These are phyloP conservation scores for Aspergillus incahuasiensis DNA, from an alignment of 495 filamentous ascomycete genomes.

Conservation along the genomic window DNA sequence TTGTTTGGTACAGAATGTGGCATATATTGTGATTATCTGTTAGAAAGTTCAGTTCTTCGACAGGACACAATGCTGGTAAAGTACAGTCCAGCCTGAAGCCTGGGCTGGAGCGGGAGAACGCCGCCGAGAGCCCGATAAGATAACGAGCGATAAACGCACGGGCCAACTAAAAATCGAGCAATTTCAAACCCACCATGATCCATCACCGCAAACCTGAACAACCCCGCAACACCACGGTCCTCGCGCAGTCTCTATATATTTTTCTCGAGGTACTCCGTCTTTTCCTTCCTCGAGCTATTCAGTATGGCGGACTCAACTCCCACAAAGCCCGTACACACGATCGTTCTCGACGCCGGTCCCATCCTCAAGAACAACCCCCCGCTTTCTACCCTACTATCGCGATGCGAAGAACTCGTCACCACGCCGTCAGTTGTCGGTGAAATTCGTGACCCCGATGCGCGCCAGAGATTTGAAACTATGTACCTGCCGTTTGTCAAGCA, in stretches of 20 bases:
- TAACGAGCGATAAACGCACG: constrained; percentile 20
- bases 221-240: constrained; percentile 6
- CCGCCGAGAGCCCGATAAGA: constrained; percentile 3
- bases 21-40: too few species aligned
- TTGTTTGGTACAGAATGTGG: too few species aligned
- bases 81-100: too few species aligned
- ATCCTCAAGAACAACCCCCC: constrained; percentile 85
- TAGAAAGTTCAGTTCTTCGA: too few species aligned
- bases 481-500: constrained; percentile 80
- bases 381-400: constrained; percentile 68
- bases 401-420: constrained; percentile 75
- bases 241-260: background rate
- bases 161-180: constrained; percentile 18
- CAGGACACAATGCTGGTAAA: too few species aligned
- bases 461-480: constrained; percentile 72
- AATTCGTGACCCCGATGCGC: constrained; percentile 80
- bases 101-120: too few species aligned
- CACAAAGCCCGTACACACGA: constrained; percentile 71
- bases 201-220: background rate
- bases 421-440: constrained; percentile 83
- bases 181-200: constrained; percentile 6
- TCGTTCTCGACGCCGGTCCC: constrained; percentile 87
- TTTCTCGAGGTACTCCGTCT: background rate
- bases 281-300: background rate
- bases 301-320: constrained; percentile 37